A percentile compares a stretch with the other conserved stretches of the same genome.
Evolutionary conservation across 2,329 filamentous ascomycete genomes (phyloP).

Genomic region (Epichloe amarillans): DNA sequence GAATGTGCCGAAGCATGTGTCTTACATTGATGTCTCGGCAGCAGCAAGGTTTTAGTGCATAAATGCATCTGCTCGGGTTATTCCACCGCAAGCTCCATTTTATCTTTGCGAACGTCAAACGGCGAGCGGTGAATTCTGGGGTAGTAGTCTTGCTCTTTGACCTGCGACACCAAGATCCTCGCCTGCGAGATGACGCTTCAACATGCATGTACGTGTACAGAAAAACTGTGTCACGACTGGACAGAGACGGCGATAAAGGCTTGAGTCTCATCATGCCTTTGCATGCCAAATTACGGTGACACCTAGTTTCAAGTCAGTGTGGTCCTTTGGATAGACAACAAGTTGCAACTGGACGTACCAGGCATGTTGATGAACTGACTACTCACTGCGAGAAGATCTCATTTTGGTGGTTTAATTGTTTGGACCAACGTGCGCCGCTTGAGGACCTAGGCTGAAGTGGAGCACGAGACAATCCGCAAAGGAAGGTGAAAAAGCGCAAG

Average conservation of each 20-base stretch:
- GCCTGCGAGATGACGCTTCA: no score
- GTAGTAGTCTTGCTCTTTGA: no score
- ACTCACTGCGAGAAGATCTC: no score
- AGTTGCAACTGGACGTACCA: not conserved
- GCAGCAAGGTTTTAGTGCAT: not conserved
- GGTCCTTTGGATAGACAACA: not conserved
- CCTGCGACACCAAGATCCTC: no score
- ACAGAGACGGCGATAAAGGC: not conserved
- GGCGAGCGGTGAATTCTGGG: no score
- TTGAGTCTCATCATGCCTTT: no score
- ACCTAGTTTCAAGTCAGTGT: not conserved
- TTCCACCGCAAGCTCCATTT: not conserved
- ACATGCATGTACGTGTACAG: no score
- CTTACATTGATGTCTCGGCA: not conserved
- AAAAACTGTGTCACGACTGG: not conserved
- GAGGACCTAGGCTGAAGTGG: not conserved
- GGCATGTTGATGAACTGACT: no score
- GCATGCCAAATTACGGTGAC: not conserved
- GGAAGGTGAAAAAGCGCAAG: not conserved
- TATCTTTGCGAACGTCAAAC: not conserved
- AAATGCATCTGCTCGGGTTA: not conserved
- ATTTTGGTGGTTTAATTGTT: not conserved
- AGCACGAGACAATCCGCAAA: not conserved
- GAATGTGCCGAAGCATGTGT: not conserved
- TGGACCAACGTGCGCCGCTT: not conserved